phyloP scores from a whole-genome alignment of 2,329 filamentous ascomycete species.

The Coleophoma eucalyptorum region DNA sequence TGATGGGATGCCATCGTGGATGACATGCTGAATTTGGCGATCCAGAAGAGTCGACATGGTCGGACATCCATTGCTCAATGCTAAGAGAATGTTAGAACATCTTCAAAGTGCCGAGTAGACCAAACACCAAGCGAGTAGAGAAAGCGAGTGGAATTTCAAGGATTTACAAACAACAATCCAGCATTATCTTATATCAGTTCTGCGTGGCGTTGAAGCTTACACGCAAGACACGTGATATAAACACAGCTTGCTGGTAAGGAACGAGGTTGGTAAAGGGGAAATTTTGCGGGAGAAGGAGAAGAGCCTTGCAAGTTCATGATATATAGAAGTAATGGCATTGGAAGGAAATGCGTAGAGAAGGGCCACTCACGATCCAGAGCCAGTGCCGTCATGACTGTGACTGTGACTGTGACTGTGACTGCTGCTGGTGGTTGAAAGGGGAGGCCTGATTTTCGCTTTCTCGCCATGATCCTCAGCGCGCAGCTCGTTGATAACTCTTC shows the following conservation, averaged over 20 bases:
- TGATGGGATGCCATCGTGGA: slow-evolving; percentile 19
- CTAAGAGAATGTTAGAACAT: slow-evolving; percentile 2
- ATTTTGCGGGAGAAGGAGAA: too few relatives aligned
- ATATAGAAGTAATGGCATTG: not conserved
- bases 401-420: slow-evolving; percentile 7
- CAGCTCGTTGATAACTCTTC: slow-evolving; percentile 60
- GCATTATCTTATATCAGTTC: too few relatives aligned
- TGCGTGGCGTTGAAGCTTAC: too few relatives aligned
- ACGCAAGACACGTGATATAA: too few relatives aligned
- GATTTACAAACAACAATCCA: too few relatives aligned
- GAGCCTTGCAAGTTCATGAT: too few relatives aligned
- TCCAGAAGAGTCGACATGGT: slow-evolving; percentile 11
- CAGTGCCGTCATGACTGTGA: slow-evolving; percentile 12
- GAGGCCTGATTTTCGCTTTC: slow-evolving; percentile 28
- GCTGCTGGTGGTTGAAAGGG: slow-evolving; percentile 9
- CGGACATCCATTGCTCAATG: slow-evolving; percentile 20
- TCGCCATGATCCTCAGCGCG: slow-evolving; percentile 43
- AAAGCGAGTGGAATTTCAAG: too few relatives aligned
- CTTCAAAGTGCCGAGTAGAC: too few relatives aligned
- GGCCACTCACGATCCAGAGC: slow-evolving; percentile 3
- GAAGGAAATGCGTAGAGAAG: too few relatives aligned
- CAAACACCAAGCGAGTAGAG: too few relatives aligned
- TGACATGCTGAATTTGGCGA: slow-evolving; percentile 9
- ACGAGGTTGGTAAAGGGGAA: too few relatives aligned
- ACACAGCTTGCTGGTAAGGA: too few relatives aligned